Evolutionary conservation across 495 filamentous ascomycete genomes (phyloP), one percentile per base, ranked within the genome.

Genomic region (Hypoxylon fuscum): DNA sequence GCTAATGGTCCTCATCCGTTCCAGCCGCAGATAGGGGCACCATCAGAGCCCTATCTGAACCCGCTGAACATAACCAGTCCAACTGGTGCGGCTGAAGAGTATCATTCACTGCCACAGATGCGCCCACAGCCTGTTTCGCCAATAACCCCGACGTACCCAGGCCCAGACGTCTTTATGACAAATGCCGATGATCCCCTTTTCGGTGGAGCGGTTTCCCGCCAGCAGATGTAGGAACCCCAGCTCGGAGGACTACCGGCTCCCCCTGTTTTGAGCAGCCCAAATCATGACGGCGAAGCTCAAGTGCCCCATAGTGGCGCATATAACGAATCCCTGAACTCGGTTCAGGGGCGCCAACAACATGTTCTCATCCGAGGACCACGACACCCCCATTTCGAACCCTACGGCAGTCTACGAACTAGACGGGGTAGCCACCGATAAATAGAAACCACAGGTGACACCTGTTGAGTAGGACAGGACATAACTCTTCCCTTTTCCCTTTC

Each of bases 181-280:
- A 59, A 59, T 23, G 48, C 62, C 10, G 51, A 59, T 14, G 65
- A 64, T 22, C 0, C 34, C 9, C 4, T 27, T 23, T 57, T 62
- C 42, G 63, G 57, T 17, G 58, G 60, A 11, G 23, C 61, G 17
- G 45, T 49, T 49, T 43, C 68, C 41, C 64, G 64, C 34, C 62
- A 66, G 42, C 61, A 59, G 59, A 58, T 60, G 40, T 71, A 71
- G 68, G 58, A 22, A 58, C 10, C 41, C 47, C 23, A 17, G 25
- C 55, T 32, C 10, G 52, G 25, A 11, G 38, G 55, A 58, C 62
- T 17, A 48, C 38, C 50, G 4, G 20, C n/a, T 15, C 20, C 9
- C 37, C n/a, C 6, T 6, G 2, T 40, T n/a, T 10, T 40, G 18
- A n/a, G 15, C 14, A 40, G 5, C 37, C 15, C 37, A 40, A 40